Evolutionary conservation across 352 stramenopile species (phyloP), one percentile per base, ranked within the genome.

Genomic region (Thraustochytrium sp.): DNA sequence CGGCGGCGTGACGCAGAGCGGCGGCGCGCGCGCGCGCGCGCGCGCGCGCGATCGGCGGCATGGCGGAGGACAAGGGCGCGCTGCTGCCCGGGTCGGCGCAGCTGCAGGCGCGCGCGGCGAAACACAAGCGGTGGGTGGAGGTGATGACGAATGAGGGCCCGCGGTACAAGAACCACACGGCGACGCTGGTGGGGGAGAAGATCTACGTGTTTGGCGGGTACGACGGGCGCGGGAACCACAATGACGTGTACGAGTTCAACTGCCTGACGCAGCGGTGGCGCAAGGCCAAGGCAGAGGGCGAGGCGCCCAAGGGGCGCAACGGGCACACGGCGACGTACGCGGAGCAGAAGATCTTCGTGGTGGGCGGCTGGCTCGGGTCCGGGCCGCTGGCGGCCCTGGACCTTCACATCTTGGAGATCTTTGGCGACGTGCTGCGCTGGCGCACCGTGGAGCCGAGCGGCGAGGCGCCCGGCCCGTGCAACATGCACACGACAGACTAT

Each of bases 401-500:
- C 85, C 90, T 96, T 87, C 93, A 97, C 85, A 90, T 98, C 31
- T 85, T 98, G 34, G 89, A 97, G 64, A 87, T 97, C 38, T 88
- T 90, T 11, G 78, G 85, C 34, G 40, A 29, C 21, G n/a, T 88
- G n/a, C 36, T 75, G 44, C 78, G 85, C 46, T 92, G 89, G 88
- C 88, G 88, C 61, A 85, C 89, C 76, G 89, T 88, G 3, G 40
- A 72, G 56, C 48, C 89, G 11, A 84, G 86, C 53, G 87, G 89
- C 13, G 85, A 76, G 36, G 76, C 88, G 3, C 90, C 90, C 4
- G 94, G 95, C 2, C 93, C 94, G 16, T 98, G 95, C 86, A 98
- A 98, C 86, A 98, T 98, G 94, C 95, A 98, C 89, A 97, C 93
- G n/a, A 93, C 94, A 8, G 94, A 98, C 86, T 98, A 93, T 78